phyloP scores from a whole-genome alignment of 2,329 filamentous ascomycete species.

The Claviceps sp. region DNA sequence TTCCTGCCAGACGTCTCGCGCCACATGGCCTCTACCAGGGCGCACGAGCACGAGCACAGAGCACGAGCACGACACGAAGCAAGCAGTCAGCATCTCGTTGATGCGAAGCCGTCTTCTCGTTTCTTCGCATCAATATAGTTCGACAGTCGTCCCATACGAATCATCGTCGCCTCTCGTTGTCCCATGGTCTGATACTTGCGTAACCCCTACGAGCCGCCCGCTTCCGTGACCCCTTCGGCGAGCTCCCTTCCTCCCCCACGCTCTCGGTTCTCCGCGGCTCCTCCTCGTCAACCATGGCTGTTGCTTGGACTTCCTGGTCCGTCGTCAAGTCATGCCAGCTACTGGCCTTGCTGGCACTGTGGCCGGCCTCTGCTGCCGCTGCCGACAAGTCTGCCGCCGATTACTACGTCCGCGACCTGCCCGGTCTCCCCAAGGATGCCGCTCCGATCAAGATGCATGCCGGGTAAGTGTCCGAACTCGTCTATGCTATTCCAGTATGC shows the following conservation, averaged over 20 bases:
- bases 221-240: not conserved
- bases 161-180: not conserved
- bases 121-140: not conserved
- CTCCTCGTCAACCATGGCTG: constrained; percentile 2
- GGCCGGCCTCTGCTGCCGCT: constrained; percentile 22
- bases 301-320: constrained; percentile 1
- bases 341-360: constrained; percentile 26
- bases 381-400: constrained; percentile 42
- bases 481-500: not conserved
- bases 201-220: not conserved
- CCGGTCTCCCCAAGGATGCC: constrained; percentile 61
- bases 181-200: not conserved
- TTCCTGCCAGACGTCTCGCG: constrained; percentile 1
- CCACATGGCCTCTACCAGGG: constrained; percentile 7
- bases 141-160: not conserved
- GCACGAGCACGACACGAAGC: not conserved
- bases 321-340: constrained; percentile 8
- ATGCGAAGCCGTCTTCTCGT: not conserved
- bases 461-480: constrained; percentile 48
- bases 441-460: constrained; percentile 93
- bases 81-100: not conserved
- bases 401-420: constrained; percentile 78
- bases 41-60: not conserved
- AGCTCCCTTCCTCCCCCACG: not conserved
- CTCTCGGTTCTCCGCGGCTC: not conserved